Percentiles rank a stretch among this genome's conserved stretches.
These are phyloP conservation scores for Fonsecaea nubica DNA, from an alignment of 2,329 filamentous ascomycete genomes.

Conservation along the genomic window DNA sequence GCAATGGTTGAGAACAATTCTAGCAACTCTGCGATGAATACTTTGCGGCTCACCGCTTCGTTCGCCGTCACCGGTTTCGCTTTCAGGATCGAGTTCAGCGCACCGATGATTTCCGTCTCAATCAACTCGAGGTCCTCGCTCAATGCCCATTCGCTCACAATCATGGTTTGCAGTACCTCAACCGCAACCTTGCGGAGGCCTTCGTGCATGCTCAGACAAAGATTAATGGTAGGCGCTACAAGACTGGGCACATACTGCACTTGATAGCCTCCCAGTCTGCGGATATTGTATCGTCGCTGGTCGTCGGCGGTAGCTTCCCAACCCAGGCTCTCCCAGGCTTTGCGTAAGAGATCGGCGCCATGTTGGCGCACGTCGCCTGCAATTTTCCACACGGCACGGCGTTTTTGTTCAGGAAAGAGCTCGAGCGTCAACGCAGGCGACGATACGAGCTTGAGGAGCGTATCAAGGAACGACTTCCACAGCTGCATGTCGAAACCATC, in stretches of 20 bases:
- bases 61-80: slow-evolving; percentile 73
- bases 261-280: slow-evolving; percentile 92
- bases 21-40: slow-evolving; percentile 86
- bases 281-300: slow-evolving; percentile 74
- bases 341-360: slow-evolving; percentile 82
- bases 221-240: slow-evolving; percentile 87
- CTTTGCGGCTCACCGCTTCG: slow-evolving; percentile 87
- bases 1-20: slow-evolving; percentile 77
- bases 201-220: slow-evolving; percentile 94
- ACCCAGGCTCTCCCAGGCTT: slow-evolving; percentile 93
- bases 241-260: slow-evolving; percentile 96
- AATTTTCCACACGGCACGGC: slow-evolving; percentile 97
- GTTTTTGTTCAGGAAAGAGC: slow-evolving; percentile 95
- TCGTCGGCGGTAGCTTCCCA: slow-evolving; percentile 91
- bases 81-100: slow-evolving; percentile 88
- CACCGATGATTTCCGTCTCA: slow-evolving; percentile 96
- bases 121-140: slow-evolving; percentile 90
- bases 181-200: slow-evolving; percentile 88
- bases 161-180: slow-evolving; percentile 95
- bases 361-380: slow-evolving; percentile 93
- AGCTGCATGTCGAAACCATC: slow-evolving; percentile 91
- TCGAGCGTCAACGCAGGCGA: slow-evolving; percentile 89
- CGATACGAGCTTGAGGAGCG: slow-evolving; percentile 84
- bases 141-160: slow-evolving; percentile 95
- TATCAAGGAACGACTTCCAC: slow-evolving; percentile 93